These are phyloP conservation scores for Letharia lupina DNA, from an alignment of 495 filamentous ascomycete genomes.

Conservation along the genomic window DNA sequence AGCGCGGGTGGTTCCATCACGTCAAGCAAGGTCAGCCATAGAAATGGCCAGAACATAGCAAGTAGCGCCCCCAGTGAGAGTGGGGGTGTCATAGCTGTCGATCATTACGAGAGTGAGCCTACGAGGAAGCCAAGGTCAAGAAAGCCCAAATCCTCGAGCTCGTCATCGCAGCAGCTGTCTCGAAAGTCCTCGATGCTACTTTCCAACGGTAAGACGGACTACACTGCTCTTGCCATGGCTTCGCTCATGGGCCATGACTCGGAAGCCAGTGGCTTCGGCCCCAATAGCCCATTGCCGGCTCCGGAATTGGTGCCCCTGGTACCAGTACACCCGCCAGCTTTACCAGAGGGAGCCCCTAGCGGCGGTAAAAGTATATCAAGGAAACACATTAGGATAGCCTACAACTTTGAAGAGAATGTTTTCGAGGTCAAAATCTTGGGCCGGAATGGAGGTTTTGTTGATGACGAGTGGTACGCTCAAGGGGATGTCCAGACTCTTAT, in stretches of 20 bases:
- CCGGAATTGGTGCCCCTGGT: conserved; percentile 64
- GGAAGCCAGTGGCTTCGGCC: conserved; percentile 25
- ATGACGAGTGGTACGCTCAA: conserved; percentile 56
- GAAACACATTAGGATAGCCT: conserved; percentile 74
- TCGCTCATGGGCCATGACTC: conserved; percentile 29
- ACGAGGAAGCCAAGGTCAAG: conserved; percentile 24
- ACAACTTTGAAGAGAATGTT: conserved; percentile 60
- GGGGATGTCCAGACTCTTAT: conserved; percentile 57
- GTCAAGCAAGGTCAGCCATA: conserved; percentile 39
- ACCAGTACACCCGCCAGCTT: conserved; percentile 66
- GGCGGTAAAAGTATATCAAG: conserved; percentile 66
- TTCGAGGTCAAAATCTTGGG: conserved; percentile 79
- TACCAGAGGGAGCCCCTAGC: conserved; percentile 47
- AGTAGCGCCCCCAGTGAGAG: conserved; percentile 51
- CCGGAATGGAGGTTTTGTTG: conserved; percentile 77
- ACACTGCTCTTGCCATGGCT: conserved; percentile 39
- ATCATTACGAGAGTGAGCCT: conserved; percentile 34
- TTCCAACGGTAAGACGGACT: conserved; percentile 29
- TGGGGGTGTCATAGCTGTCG: conserved; percentile 51
- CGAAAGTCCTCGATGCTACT: conserved; percentile 45
- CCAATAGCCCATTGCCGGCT: conserved; percentile 39
- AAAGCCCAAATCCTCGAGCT: conserved; percentile 33
- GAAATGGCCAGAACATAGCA: conserved; percentile 38
- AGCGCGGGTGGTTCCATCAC: conserved; percentile 26
- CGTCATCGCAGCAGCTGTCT: conserved; percentile 35